Evolutionary conservation across 139 green algal genomes (phyloP), one percentile per base, ranked within the genome.

Genomic region (Picochlorum sp.): DNA sequence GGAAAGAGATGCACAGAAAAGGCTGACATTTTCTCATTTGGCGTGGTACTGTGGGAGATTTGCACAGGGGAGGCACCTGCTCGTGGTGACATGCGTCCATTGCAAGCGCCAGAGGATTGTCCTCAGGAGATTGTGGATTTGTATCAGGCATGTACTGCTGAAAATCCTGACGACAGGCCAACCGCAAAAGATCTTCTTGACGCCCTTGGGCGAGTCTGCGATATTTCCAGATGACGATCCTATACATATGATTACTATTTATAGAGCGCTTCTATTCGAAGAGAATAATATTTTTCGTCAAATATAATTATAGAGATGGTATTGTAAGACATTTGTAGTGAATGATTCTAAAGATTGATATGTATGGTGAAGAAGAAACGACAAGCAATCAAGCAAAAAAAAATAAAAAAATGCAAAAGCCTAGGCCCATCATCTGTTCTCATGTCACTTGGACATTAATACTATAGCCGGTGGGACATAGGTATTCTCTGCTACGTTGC

Each of bases 41-140:
- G 76, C 3, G 56, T 80, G 4, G 60, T 82, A 2, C 60, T 82
- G 7, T 80, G 72, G 72, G 76, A 82, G 60, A 41, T 82, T 4
- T 63, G 68, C 46, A 79, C 75, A 38, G 76, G 76, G 3, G 73
- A 83, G 18, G 49, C 66, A 21, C 73, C 77, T 23, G 51, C 72
- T 24, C 28, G 74, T 3, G 62, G 76, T 14, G 50, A 65, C 18
- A 70, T 73, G 60, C 61, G 76, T 3, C 38, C 69, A 13, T 62
- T 80, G 24, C 41, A 44, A 10, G 65, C 69, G 16, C 69, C 69
- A 4, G 56, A 56, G 4, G 77, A 83, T 20, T 80, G 73, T 58
- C 73, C 77, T 8, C 50, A 58, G 20, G 49, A 56, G 28, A 59
- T 83, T 9, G 69, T 64, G 13, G 62, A 71, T 7, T 44, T 81